Evolutionary conservation across 2,329 filamentous ascomycete species (phyloP), one percentile per base, ranked within the genome.

Genomic region (Thielaviopsis ethacetica): DNA sequence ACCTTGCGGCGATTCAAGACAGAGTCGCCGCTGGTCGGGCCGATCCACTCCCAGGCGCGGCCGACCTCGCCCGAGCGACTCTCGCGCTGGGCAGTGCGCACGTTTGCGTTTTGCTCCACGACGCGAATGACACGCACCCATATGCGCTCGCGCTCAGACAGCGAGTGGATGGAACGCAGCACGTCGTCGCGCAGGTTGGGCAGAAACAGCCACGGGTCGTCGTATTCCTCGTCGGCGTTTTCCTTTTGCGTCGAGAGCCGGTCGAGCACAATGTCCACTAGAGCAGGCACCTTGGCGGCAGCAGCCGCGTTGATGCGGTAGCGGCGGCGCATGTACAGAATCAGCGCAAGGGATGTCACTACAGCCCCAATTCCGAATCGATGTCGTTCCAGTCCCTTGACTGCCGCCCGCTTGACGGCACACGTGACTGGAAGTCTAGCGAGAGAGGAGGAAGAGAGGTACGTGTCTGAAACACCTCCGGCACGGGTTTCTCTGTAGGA

Each of bases 71-170:
- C 83, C 64, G 77, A 84, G 57, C 76, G 72, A 53, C 84, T 71
- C 78, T 86, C 73, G 75, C 90, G 73, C 78, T 91, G 71, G 72
- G 79, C 75, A 0, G 80, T 88, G 50, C 93, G 80, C 17, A 98
- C 86, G 67, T 98, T 98, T 62, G 88, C 86, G 69, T 98, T 98
- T 70, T 84, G 84, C 71, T 98, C 93, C 0, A 98, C 91, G 57
- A 97, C 85, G 56, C 77, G 81, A 64, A 83, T 80, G 21, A 98
- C 93, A 55, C 82, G 82, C 63, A 83, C 79, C 93, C 94, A 98
- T 56, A 98, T 75, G 59, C 82, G 80, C 67, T 93, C 86, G 44
- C 93, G 79, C 65, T 90, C 81, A 9, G 78, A 76, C 21, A 91
- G 77, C 3, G 81, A 85, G 69, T 96, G 88, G 62, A 95, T 84